Evolutionary conservation across 2,329 filamentous ascomycete genomes (phyloP), one percentile per base, ranked within the genome.

Genomic region (Aspergillus jensenii): DNA sequence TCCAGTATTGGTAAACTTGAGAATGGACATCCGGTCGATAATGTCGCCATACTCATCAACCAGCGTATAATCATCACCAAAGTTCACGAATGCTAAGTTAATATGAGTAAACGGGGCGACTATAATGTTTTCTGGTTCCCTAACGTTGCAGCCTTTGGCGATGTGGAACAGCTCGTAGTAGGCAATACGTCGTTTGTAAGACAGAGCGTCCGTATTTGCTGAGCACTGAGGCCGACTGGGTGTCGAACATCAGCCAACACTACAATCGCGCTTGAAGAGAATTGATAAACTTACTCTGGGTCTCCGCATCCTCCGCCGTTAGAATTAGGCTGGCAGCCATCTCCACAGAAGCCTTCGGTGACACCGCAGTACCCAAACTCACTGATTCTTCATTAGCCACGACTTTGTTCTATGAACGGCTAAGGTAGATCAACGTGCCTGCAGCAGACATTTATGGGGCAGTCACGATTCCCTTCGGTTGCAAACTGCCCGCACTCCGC

Each of bases 121-220:
- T 9, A 43, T 6, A 40, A 53, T 33, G 14, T 35, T 17, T 40
- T 53, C 50, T 3, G 50, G 50, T 23, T 35, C 3, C 11, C 8
- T 27, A 5, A 14, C 33, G 37, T 55, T 45, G 15, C 52, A 55
- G 33, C 9, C 21, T 7, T 41, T 45, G 5, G n/a, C 27, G 31
- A 54, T n/a, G 23, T 54, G 6, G 27, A 54, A 55, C 9, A 55
- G 43, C 15, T 48, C 52, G 25, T 55, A 55, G 44, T 55, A 55
- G 2, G 19, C 52, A 41, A 55, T 33, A 3, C 52, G 52, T n/a
- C 43, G 31, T 25, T 40, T 4, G 4, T 39, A 45, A 9, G 31
- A 39, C 17, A 55, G 27, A 19, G 35, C 52, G 23, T 55, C 43
- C 2, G 52, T 55, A 23, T 48, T 40, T 12, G 44, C 52, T 21